These are phyloP conservation scores for Pneumocystis canis DNA, from an alignment of 1,139 yeast species.

Conservation along the genomic window DNA sequence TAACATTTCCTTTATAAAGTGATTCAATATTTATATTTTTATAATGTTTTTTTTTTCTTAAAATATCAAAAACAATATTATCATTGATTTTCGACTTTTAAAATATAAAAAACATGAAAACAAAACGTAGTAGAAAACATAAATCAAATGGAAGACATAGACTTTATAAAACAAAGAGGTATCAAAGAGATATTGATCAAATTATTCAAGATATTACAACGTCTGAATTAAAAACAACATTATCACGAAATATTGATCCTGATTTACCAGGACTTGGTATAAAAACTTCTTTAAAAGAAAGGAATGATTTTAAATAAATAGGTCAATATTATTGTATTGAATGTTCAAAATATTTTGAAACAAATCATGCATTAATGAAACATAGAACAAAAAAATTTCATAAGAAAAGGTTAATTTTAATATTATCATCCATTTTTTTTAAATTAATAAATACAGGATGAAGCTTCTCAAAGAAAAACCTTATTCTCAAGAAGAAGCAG, in stretches of 20 bases:
- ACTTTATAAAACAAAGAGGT: not conserved
- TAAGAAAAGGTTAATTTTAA: constrained; percentile 36
- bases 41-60: not conserved
- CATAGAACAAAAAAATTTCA: constrained; percentile 59
- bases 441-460: constrained; percentile 32
- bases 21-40: too few relatives aligned
- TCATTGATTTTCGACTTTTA: not conserved
- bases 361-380: constrained; percentile 52
- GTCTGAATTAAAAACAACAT: constrained; percentile 43
- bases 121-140: not conserved
- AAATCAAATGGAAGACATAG: not conserved
- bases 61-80: not conserved
- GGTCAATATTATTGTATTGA: constrained; percentile 85
- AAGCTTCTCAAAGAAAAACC: constrained; percentile 64
- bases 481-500: constrained; percentile 73
- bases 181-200: constrained; percentile 46
- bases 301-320: not conserved
- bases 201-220: constrained; percentile 61
- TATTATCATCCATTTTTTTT: not conserved
- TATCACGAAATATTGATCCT: constrained; percentile 80
- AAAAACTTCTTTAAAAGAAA: not conserved
- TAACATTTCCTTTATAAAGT: too few relatives aligned
- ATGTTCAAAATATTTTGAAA: constrained; percentile 84
- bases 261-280: constrained; percentile 67
- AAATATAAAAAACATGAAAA: not conserved